Conservation (phyloP, 2,329 filamentous ascomycete genomes). For the Xylaria sp. region DNA sequence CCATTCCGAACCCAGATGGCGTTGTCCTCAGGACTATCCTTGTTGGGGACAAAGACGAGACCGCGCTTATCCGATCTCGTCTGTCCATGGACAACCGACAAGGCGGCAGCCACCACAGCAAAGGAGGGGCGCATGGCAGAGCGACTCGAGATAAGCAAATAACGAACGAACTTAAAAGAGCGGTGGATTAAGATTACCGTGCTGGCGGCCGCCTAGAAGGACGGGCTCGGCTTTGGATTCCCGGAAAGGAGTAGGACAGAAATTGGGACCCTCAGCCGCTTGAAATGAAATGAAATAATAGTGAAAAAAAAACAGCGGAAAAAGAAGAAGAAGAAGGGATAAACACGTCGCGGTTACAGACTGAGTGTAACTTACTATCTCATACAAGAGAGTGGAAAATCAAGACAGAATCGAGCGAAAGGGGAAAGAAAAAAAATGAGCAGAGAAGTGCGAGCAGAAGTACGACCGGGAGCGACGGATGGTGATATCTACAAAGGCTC, state of each 20-base stretch:
- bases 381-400: not conserved
- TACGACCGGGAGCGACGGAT: conserved; percentile 17
- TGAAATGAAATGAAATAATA: no score
- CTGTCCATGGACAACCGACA: conserved; percentile 39
- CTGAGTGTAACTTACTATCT: not conserved
- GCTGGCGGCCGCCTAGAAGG: conserved; percentile 9
- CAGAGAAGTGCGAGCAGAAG: conserved; percentile 2
- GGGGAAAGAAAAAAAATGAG: not conserved
- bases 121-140: conserved; percentile 36
- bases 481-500: conserved; percentile 8
- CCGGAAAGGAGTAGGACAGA: not conserved
- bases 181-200: not conserved
- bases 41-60: conserved; percentile 72
- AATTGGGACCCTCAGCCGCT: not conserved
- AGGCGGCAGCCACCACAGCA: conserved; percentile 26
- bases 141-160: not conserved
- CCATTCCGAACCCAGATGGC: conserved; percentile 67
- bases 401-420: not conserved
- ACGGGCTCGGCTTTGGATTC: not conserved
- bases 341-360: not conserved
- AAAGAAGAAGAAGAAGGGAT: not conserved
- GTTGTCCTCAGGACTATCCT: conserved; percentile 68
- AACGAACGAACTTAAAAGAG: conserved; percentile 4
- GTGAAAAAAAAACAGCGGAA: no score
- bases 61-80: conserved; percentile 69